Percentiles rank a stretch among this genome's conserved stretches.
Evolutionary conservation across 2,329 filamentous ascomycete genomes (phyloP).

Genomic region (Conoideocrella luteorostrata): DNA sequence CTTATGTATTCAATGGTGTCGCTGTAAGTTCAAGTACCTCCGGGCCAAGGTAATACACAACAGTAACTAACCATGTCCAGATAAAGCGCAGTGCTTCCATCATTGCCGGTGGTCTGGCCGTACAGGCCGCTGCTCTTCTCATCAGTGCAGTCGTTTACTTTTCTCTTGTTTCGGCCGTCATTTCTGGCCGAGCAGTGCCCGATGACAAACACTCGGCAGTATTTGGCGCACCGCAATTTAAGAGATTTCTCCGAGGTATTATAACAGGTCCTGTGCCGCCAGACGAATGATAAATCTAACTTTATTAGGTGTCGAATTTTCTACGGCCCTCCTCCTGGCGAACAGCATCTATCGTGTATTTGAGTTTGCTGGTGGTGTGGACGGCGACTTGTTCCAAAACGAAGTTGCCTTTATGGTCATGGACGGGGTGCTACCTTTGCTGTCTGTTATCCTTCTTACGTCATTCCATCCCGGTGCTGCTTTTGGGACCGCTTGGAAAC

Average conservation of each 20-base stretch:
- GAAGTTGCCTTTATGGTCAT: conserved; percentile 32
- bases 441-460: conserved; percentile 28
- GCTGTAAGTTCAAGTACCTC: conserved; percentile 25
- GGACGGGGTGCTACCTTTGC: conserved; percentile 33
- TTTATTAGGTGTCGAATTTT: conserved; percentile 29
- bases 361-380: conserved; percentile 31
- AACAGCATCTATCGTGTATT: conserved; percentile 36
- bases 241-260: conserved; percentile 37
- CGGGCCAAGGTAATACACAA: too few species aligned
- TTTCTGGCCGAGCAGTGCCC: conserved; percentile 28
- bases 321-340: conserved; percentile 30
- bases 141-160: conserved; percentile 32
- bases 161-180: conserved; percentile 34
- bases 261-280: too few species aligned
- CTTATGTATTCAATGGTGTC: conserved; percentile 23
- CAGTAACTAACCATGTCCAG: conserved; percentile 20
- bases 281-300: not conserved
- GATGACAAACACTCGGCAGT: conserved; percentile 32
- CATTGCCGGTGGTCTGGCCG: conserved; percentile 36
- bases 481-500: conserved; percentile 34
- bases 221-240: conserved; percentile 37
- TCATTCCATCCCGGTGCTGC: conserved; percentile 31
- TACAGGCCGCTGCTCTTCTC: conserved; percentile 36
- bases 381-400: conserved; percentile 29
- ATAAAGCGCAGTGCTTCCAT: conserved; percentile 29